phyloP scores from a whole-genome alignment of 108 stramenopile genomes.

The Skeletonema potamos region DNA sequence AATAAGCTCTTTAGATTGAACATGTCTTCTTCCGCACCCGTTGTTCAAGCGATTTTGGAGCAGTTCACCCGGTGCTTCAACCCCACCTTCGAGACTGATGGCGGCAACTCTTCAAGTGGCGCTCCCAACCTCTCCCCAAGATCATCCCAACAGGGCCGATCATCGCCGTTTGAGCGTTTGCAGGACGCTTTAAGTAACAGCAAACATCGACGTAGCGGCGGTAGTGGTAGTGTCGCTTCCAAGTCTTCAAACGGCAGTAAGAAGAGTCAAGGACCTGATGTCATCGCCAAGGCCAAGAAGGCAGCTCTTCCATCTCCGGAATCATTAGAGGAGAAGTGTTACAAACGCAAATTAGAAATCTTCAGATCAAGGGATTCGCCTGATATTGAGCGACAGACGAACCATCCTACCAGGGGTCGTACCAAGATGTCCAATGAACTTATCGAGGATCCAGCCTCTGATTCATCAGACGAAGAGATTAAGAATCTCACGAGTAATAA shows the following conservation, averaged over 20 bases:
- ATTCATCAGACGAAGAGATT: slow-evolving; percentile 20
- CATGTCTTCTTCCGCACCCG: background rate
- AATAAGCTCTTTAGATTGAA: background rate
- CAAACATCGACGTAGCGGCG: background rate
- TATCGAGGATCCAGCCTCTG: background rate
- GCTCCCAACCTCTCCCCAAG: background rate
- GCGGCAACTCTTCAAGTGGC: background rate
- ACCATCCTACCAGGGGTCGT: background rate
- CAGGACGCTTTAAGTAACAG: background rate
- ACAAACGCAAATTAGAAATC: slow-evolving; percentile 1
- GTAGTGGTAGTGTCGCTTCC: background rate
- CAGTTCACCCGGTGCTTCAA: background rate
- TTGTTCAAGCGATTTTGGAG: background rate
- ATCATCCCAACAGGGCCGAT: background rate
- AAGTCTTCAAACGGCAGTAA: background rate
- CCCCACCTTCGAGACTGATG: background rate
- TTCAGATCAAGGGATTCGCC: background rate
- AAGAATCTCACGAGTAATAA: slow-evolving; percentile 7
- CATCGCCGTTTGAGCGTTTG: background rate
- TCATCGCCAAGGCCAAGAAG: background rate
- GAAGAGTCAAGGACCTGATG: background rate
- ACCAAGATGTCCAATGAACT: background rate
- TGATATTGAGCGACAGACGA: background rate
- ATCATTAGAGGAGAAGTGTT: background rate
- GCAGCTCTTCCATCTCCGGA: background rate